Percentiles rank a stretch among this genome's conserved stretches.
Evolutionary conservation across 768 basidiomycete species (phyloP).

Genomic region (Antrodiella citrinella): DNA sequence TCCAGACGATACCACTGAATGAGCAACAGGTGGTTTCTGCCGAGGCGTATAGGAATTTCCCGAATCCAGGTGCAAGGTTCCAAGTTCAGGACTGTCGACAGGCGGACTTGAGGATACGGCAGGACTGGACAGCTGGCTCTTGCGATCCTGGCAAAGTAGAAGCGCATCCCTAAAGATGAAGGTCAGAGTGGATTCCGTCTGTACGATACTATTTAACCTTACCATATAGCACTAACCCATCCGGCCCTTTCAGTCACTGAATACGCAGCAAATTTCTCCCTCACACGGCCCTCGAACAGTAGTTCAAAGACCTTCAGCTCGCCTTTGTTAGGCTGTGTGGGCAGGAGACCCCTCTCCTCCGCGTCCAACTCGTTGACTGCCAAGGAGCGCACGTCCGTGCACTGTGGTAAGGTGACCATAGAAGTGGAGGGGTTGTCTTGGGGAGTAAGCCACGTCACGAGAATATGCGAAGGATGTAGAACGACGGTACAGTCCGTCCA

Average conservation of each 20-base stretch:
- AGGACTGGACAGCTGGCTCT: background rate
- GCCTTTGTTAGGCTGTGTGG: slow-evolving; percentile 25
- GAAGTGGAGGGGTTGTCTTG: slow-evolving; percentile 34
- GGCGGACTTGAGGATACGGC: too few relatives aligned
- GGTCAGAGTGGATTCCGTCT: slow-evolving; percentile 6
- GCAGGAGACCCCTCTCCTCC: slow-evolving; percentile 38
- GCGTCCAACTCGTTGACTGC: slow-evolving; percentile 30
- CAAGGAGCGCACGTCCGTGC: slow-evolving; percentile 59
- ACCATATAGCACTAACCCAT: slow-evolving; percentile 77
- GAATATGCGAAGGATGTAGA: slow-evolving; percentile 32
- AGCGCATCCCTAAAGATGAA: slow-evolving; percentile 46
- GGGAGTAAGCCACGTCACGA: slow-evolving; percentile 40
- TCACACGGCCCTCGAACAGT: slow-evolving; percentile 41
- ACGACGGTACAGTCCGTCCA: slow-evolving; percentile 43
- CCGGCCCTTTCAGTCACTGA: slow-evolving; percentile 57
- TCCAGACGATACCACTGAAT: background rate
- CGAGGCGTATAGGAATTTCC: too few relatives aligned
- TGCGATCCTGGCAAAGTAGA: slow-evolving; percentile 30
- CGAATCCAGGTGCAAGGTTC: too few relatives aligned
- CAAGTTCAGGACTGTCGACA: too few relatives aligned
- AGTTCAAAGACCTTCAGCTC: slow-evolving; percentile 57
- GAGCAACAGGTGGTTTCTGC: background rate
- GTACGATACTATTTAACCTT: too few relatives aligned
- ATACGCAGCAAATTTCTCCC: slow-evolving; percentile 54
- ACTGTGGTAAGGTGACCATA: slow-evolving; percentile 40